phyloP scores from a whole-genome alignment of 331 rosid species.

The Cydonia oblonga region DNA sequence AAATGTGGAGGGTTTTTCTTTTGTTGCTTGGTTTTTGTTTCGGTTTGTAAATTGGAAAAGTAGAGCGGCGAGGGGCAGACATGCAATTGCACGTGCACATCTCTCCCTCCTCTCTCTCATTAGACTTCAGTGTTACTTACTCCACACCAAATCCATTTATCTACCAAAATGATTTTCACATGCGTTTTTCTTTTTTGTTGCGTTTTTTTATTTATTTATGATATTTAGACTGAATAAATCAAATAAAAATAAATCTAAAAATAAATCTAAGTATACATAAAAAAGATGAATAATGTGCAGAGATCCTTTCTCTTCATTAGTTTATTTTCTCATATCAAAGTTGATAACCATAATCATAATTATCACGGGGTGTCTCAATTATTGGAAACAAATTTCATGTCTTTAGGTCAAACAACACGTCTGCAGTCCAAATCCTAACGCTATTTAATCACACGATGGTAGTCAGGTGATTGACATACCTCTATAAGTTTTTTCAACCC shows the following conservation, averaged over 20 bases:
- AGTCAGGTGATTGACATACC: accelerated
- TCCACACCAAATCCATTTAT: too few relatives aligned
- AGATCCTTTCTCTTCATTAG: too few relatives aligned
- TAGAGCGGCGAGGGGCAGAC: slow-evolving; percentile 13
- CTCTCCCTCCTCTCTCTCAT: slow-evolving; percentile 1
- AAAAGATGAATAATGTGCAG: too few relatives aligned
- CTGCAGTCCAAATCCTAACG: accelerated
- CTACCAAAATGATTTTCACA: too few relatives aligned
- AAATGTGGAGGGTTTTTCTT: not conserved
- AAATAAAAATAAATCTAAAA: too few relatives aligned
- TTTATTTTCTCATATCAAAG: not conserved
- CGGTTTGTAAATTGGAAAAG: slow-evolving; percentile 4
- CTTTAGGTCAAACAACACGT: accelerated
- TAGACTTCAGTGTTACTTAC: slow-evolving; percentile 8
- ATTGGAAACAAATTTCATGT: too few relatives aligned
- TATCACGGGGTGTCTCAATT: too few relatives aligned
- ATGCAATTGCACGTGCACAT: slow-evolving; percentile 54
- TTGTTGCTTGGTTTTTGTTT: slow-evolving; percentile 15
- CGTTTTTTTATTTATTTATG: accelerated
- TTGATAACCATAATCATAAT: not conserved
- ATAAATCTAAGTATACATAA: too few relatives aligned
- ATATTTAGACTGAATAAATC: too few relatives aligned
- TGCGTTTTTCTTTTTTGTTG: too few relatives aligned
- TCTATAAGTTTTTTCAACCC: too few relatives aligned
- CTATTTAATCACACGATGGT: not conserved